These are phyloP conservation scores for Gypsophila paniculata DNA, from an alignment of 179 eudicot genomes.

Conservation along the genomic window DNA sequence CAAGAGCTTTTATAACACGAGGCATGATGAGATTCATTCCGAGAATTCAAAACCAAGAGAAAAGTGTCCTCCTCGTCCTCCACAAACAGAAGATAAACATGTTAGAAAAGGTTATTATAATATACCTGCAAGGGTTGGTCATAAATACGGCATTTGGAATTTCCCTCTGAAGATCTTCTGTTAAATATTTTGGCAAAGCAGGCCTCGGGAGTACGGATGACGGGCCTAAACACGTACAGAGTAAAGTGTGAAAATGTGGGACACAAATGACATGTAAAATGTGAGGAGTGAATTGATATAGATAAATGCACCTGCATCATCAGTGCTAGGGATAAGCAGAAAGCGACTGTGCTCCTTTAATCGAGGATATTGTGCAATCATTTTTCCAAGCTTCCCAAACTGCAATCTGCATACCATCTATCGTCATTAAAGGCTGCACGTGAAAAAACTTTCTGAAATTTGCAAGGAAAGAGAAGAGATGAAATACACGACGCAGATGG, in stretches of 20 bases:
- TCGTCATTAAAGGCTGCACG: neutral
- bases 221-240: slow-evolving; percentile 51
- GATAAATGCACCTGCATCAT: slow-evolving; percentile 60
- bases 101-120: neutral
- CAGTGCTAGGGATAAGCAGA: slow-evolving; percentile 86
- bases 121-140: slow-evolving; percentile 95
- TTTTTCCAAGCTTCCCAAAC: slow-evolving; percentile 83
- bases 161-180: slow-evolving; percentile 68
- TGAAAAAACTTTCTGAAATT: neutral
- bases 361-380: slow-evolving; percentile 66
- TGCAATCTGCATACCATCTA: slow-evolving; percentile 47
- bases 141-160: slow-evolving; percentile 71
- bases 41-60: neutral
- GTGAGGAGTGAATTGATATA: neutral
- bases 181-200: slow-evolving; percentile 74
- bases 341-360: slow-evolving; percentile 70
- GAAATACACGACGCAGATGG: neutral
- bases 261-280: neutral
- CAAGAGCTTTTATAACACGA: neutral
- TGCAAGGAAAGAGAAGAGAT: neutral
- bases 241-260: neutral
- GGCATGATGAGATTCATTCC: neutral
- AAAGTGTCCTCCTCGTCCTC: neutral
- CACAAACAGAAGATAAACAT: neutral
- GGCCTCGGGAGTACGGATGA: slow-evolving; percentile 88